Conservation (phyloP, 2,329 filamentous ascomycete species). For the Trichoderma semiorbis region DNA sequence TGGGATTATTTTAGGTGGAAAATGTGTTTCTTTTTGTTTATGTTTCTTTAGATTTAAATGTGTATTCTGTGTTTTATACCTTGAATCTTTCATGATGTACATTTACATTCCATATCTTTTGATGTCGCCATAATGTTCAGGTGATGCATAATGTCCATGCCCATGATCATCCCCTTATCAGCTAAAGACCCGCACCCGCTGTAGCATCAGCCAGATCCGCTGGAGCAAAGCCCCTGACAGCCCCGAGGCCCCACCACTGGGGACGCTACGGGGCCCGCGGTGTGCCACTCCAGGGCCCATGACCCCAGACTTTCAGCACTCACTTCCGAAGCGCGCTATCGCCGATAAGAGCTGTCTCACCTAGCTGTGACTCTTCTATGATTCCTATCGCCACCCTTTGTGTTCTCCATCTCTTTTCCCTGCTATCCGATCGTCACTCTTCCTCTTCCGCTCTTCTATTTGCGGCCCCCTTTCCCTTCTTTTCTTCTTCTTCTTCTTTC, state of each 20-base stretch:
- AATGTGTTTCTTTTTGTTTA: not conserved
- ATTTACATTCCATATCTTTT: not conserved
- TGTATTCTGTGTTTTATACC: not conserved
- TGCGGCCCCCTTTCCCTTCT: not conserved
- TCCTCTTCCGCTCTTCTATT: not conserved
- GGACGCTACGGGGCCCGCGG: not conserved
- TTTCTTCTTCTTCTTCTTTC: not conserved
- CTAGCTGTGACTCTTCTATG: not conserved
- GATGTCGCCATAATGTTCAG: not conserved
- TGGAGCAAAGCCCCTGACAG: not conserved
- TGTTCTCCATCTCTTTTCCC: not conserved
- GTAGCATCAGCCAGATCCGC: not conserved
- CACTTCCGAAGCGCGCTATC: not conserved
- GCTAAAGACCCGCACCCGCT: not conserved
- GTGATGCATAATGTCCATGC: not conserved
- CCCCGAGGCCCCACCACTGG: not conserved
- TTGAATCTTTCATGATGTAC: not conserved
- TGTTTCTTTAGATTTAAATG: not conserved
- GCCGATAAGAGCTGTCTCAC: conserved; percentile 9
- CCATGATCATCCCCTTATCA: not conserved
- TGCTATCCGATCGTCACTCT: not conserved
- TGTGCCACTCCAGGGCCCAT: not conserved
- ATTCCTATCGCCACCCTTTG: not conserved
- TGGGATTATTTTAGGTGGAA: not conserved
- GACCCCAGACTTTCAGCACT: not conserved